These are phyloP conservation scores for Conticribra guillardii DNA, from an alignment of 108 stramenopile species.

Conservation along the genomic window DNA sequence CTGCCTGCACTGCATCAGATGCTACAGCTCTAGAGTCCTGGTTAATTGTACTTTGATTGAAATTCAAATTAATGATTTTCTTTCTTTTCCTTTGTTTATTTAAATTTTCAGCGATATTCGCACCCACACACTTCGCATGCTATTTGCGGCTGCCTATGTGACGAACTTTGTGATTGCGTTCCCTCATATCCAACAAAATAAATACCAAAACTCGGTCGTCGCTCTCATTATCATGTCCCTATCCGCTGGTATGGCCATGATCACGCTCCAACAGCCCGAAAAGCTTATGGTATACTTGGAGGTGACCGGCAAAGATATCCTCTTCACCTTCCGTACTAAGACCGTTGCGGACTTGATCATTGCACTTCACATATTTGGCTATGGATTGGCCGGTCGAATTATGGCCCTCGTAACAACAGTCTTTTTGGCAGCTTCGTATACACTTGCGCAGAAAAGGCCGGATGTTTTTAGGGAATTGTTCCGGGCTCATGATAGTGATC, in stretches of 20 bases:
- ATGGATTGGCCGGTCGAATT: constrained; percentile 18
- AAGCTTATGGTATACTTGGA: constrained; percentile 44
- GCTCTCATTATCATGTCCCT: constrained; percentile 9
- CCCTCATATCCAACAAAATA: neutral
- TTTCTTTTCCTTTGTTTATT: too few species aligned
- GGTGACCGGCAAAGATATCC: constrained; percentile 27
- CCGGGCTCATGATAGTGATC: constrained; percentile 39
- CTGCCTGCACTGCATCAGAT: too few species aligned
- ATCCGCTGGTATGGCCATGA: constrained; percentile 14
- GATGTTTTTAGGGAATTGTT: constrained; percentile 50
- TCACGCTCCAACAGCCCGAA: constrained; percentile 41
- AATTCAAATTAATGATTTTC: too few species aligned
- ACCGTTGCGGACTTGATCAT: constrained; percentile 24
- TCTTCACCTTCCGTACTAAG: constrained; percentile 34
- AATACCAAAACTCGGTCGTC: constrained; percentile 6
- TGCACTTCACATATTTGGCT: constrained; percentile 14
- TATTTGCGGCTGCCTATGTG: constrained; percentile 38
- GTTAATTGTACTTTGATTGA: too few species aligned
- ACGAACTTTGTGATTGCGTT: constrained; percentile 3
- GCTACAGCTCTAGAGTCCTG: too few species aligned
- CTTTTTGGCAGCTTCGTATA: constrained; percentile 15
- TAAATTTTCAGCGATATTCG: too few species aligned
- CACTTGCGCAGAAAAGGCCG: constrained; percentile 40
- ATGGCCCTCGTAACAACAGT: constrained; percentile 32
- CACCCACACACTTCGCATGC: constrained; percentile 36